Percentiles rank a stretch among this genome's conserved stretches.
Evolutionary conservation across 208 protist species (phyloP).

Genomic region (Wallacemonas rigidus): DNA sequence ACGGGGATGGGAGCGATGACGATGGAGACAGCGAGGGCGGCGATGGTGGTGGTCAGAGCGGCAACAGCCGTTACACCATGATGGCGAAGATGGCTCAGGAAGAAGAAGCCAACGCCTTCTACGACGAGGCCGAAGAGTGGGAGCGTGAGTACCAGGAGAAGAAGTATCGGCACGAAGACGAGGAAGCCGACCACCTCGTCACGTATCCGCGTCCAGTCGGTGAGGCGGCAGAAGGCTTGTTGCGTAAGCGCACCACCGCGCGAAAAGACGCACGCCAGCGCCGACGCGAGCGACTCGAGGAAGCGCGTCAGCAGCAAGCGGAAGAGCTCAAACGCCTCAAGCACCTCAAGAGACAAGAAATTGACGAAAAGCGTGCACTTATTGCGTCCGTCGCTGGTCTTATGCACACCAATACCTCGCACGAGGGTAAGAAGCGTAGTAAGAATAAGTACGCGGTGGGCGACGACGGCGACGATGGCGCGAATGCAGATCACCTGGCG

Average conservation of each 20-base stretch:
- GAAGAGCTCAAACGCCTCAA: constrained; percentile 92
- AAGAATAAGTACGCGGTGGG: constrained; percentile 22
- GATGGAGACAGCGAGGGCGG: constrained; percentile 19
- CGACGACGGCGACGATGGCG: constrained; percentile 32
- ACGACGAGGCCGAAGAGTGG: constrained; percentile 81
- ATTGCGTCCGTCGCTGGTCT: constrained; percentile 83
- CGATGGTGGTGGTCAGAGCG: constrained; percentile 21
- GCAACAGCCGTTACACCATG: constrained; percentile 34
- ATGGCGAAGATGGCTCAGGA: constrained; percentile 70
- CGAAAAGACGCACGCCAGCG: constrained; percentile 85
- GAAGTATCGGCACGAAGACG: constrained; percentile 87
- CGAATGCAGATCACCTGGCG: constrained; percentile 56
- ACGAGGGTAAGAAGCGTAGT: constrained; percentile 15
- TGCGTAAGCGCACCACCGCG: constrained; percentile 68
- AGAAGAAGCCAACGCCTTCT: constrained; percentile 86
- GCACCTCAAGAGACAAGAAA: constrained; percentile 88
- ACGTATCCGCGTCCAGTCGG: constrained; percentile 84
- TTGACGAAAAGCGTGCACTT: constrained; percentile 77
- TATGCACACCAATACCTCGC: constrained; percentile 12
- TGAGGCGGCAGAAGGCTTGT: constrained; percentile 60
- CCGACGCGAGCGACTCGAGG: constrained; percentile 68
- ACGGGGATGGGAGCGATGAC: constrained; percentile 15
- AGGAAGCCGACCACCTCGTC: constrained; percentile 51
- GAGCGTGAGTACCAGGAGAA: constrained; percentile 85
- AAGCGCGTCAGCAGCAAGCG: constrained; percentile 60